A percentile compares a stretch with the other conserved stretches of the same genome.
These are phyloP conservation scores for Dactylellina sp. DNA, from an alignment of 2,329 filamentous ascomycete species.

Conservation along the genomic window DNA sequence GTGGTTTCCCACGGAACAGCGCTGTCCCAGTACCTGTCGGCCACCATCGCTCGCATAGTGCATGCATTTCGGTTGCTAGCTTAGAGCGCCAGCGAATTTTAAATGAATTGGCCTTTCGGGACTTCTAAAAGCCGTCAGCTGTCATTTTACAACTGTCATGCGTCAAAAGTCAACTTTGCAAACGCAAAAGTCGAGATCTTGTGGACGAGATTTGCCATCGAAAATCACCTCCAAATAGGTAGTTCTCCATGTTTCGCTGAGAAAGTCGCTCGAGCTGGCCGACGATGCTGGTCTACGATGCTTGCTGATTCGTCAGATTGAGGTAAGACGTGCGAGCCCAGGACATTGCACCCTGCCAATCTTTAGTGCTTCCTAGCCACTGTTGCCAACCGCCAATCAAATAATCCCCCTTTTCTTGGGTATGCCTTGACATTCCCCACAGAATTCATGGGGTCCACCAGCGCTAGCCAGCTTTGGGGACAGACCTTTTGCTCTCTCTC, in stretches of 20 bases:
- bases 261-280: conserved; percentile 45
- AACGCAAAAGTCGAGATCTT: neutral
- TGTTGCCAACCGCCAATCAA: conserved; percentile 53
- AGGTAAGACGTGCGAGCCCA: conserved; percentile 37
- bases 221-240: conserved; percentile 29
- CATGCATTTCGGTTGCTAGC: neutral
- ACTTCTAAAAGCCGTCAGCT: neutral
- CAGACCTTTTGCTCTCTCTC: conserved; percentile 22
- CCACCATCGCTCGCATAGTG: conserved; percentile 25
- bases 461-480: conserved; percentile 30
- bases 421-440: conserved; percentile 52
- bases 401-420: conserved; percentile 50
- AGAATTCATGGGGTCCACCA: conserved; percentile 34
- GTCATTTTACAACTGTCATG: conserved; percentile 3
- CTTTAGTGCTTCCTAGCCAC: conserved; percentile 47
- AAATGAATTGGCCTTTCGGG: conserved; percentile 22
- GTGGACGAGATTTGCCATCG: conserved; percentile 11
- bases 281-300: conserved; percentile 37
- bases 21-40: conserved; percentile 11
- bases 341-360: conserved; percentile 44
- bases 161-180: too few species aligned
- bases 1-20: conserved; percentile 28
- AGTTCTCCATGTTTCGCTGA: conserved; percentile 30
- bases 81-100: conserved; percentile 15
- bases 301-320: conserved; percentile 53